These are phyloP conservation scores for Cytospora schulzeri DNA, from an alignment of 2,329 filamentous ascomycete genomes.

Conservation along the genomic window DNA sequence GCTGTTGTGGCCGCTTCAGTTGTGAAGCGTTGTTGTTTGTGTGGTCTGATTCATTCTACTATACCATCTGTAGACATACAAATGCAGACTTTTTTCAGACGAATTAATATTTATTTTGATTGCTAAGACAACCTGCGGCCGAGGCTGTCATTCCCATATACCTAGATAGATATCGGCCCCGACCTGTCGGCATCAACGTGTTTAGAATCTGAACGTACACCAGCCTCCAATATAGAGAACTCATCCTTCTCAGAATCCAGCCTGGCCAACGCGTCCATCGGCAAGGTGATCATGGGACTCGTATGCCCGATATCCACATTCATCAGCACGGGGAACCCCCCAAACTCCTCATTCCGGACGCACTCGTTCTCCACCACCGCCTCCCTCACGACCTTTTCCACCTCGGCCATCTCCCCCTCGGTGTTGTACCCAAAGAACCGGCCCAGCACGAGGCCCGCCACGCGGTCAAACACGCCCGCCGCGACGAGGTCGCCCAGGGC, in stretches of 20 bases:
- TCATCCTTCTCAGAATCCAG: conserved; percentile 35
- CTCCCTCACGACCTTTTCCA: conserved; percentile 37
- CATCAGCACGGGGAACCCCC: conserved; percentile 44
- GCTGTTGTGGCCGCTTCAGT: neutral
- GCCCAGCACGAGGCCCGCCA: conserved; percentile 45
- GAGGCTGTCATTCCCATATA: neutral
- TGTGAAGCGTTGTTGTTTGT: too few relatives aligned
- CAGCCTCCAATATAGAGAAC: conserved; percentile 20
- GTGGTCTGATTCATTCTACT: neutral
- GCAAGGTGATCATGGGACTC: conserved; percentile 45
- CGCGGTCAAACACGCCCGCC: conserved; percentile 45
- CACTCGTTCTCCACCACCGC: conserved; percentile 38
- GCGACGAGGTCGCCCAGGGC: conserved; percentile 45
- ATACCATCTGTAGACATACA: neutral
- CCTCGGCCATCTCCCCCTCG: conserved; percentile 33
- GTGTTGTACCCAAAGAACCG: conserved; percentile 45
- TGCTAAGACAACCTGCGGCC: neutral
- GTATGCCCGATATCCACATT: conserved; percentile 49
- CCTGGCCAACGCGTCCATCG: conserved; percentile 40
- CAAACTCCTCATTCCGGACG: conserved; percentile 20
- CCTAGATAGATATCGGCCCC: neutral
- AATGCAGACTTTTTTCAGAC: neutral
- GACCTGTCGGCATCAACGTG: too few relatives aligned
- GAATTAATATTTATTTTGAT: neutral
- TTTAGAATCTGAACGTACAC: neutral